Base-by-base conservation (phyloP, 495 filamentous ascomycete genomes). In the Tuber magnatum region DNA sequence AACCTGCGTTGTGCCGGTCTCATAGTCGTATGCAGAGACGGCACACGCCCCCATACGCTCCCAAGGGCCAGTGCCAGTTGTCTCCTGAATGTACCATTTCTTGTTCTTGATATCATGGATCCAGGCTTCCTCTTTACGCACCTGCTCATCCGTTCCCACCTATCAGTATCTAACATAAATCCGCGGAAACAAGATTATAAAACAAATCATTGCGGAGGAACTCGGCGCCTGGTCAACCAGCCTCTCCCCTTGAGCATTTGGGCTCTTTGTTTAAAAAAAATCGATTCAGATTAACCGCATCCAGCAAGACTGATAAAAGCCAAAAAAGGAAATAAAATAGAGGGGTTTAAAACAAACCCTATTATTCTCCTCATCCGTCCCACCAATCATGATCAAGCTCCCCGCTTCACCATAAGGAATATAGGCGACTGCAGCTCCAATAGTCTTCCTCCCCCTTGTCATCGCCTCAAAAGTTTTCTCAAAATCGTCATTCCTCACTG, bases 11-110 rank as follows among this genome's bases (percentile, higher is more conserved):
- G 46, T 48, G 42, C 73, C 42, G 1, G 71, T 69, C n/a, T 48
- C 56, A 22, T 56, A 44, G 51, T 73, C 61, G 6, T 35, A 68
- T 4, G 65, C 68, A n/a, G 43, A 40, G 28, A 76, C 74, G 18
- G 71, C 71, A 32, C 74, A 76, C 35, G 74, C 71, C 18, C 73
- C 41, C 71, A 76, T 76, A 51, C 74, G 40, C 28, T 68, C 14
- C 22, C 32, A 43, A 7, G 56, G 71, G 39, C 39, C 41, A 32
- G 72, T 68, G 18, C 74, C 61, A 16, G 41, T 41, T 20, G 71
- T 46, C 5, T 28, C 10, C 28, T 73, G 71, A n/a, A 76, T 44
- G 10, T 76, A 35, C 74, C 41, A 76, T 70, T 70, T 40, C 5
- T 73, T 40, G 35, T 40, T 68, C 2, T 71, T 44, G 18, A 76